Evolutionary conservation across 148 eudicot species (phyloP), one percentile per base, ranked within the genome.

Genomic region (Nyssa sinensis): DNA sequence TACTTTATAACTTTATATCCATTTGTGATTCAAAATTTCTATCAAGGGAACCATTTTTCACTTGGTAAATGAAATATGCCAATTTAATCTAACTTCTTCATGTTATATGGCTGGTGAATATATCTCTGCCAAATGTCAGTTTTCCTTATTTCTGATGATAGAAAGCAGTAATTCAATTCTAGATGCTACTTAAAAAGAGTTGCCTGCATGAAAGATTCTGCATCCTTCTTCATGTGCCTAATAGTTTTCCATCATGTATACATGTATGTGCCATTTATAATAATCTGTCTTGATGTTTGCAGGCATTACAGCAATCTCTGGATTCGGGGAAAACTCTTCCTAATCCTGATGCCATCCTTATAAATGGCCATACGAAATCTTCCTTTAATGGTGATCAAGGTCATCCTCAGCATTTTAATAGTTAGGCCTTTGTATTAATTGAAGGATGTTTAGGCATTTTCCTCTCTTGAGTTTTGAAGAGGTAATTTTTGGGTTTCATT

Each of bases 331-430:
- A 70, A 74, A 61, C 84, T 76, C 81, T 89, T 65, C 85, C 88
- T 9, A 83, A 79, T 39, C 98, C 98, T 44, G 91, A 93, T 74
- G 98, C 90, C 47, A 39, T 93, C 62, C 94, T 93, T 64, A 84
- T 89, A 30, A 93, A 93, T 79, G 98, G 94, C 72, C 87, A 79
- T 76, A 79, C 83, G 34, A 77, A 76, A 21, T 69, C 81, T 28
- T 76, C 97, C 66, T 93, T 89, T 78, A 85, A 74, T 14, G 98
- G 93, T 21, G 90, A 85, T 74, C 90, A 87, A 91, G 98, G 98
- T 93, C 25, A 78, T 53, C 51, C 68, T 69, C 68, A 47, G 64
- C 27, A 55, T 53, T 39, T 67, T 47, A 60, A 14, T 19, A 25
- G 13, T 47, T 21, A 21, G 2, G 1, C 76, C 41, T 62, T 47